Percentiles rank a stretch among this genome's conserved stretches.
Conservation (phyloP, 352 stramenopile genomes). For the Phytophthora tubulina region DNA sequence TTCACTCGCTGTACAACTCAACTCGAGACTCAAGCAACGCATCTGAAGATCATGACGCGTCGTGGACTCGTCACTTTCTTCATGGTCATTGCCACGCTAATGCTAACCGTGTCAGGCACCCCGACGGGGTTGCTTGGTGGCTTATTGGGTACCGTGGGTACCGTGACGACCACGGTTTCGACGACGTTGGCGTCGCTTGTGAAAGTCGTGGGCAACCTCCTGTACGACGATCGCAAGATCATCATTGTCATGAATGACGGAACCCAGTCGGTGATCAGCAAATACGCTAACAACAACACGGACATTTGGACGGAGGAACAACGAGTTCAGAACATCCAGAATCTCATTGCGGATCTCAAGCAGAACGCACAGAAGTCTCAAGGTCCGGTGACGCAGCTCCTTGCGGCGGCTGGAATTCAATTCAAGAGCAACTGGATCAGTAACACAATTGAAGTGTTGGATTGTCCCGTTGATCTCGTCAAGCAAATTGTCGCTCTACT, state of each 20-base stretch:
- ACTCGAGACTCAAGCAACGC: constrained; percentile 2
- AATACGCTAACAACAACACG: constrained; percentile 20
- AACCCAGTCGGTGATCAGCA: constrained; percentile 14
- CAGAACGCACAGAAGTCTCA: constrained; percentile 16
- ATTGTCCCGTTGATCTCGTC: constrained; percentile 34
- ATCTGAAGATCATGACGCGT: constrained; percentile 27
- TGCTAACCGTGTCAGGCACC: constrained; percentile 20
- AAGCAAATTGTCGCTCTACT: constrained; percentile 29
- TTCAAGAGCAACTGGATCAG: constrained; percentile 48
- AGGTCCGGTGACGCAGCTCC: constrained; percentile 23
- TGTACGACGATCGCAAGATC: constrained; percentile 16
- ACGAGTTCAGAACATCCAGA: constrained; percentile 32
- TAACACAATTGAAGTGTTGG: constrained; percentile 48
- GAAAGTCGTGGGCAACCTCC: constrained; percentile 14
- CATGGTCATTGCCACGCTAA: constrained; percentile 7
- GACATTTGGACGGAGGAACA: constrained; percentile 27
- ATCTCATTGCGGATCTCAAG: constrained; percentile 35
- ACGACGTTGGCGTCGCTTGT: constrained; percentile 25
- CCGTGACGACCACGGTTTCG: not conserved
- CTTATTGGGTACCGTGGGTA: constrained; percentile 6
- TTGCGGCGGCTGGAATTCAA: not conserved
- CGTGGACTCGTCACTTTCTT: constrained; percentile 22
- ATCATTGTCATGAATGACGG: constrained; percentile 32
- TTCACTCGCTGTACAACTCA: constrained; percentile 10
- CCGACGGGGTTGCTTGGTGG: constrained; percentile 14